phyloP scores from a whole-genome alignment of 2,329 filamentous ascomycete genomes.

The Monilinia fructicola region DNA sequence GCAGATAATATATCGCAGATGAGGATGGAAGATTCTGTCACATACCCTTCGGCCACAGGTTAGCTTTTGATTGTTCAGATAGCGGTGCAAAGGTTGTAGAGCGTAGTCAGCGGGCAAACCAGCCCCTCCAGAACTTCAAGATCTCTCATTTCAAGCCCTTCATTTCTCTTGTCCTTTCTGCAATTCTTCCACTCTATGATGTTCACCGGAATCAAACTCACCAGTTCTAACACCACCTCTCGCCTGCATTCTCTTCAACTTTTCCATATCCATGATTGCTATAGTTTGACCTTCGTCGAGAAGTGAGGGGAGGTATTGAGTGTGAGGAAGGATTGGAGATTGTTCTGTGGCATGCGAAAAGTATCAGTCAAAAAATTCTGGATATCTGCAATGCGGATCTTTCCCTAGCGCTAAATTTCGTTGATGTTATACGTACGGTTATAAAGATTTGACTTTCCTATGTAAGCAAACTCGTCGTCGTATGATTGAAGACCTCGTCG shows the following conservation, averaged over 20 bases:
- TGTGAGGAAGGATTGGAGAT: conserved; percentile 22
- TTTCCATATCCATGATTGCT: conserved; percentile 63
- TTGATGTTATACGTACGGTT: conserved; percentile 27
- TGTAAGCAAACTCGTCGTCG: conserved; percentile 28
- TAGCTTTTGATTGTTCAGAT: conserved; percentile 18
- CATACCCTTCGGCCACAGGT: conserved; percentile 17
- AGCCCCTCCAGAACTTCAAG: conserved; percentile 1
- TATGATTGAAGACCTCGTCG: conserved; percentile 26
- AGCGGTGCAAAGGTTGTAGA: neutral
- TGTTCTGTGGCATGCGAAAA: conserved; percentile 22
- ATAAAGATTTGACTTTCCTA: conserved; percentile 26
- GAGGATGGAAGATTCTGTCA: conserved; percentile 18
- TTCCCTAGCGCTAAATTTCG: neutral
- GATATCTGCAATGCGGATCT: neutral
- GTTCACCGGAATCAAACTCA: conserved; percentile 11
- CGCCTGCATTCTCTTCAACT: conserved; percentile 65
- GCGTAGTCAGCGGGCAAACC: conserved; percentile 1
- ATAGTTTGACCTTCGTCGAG: conserved; percentile 36
- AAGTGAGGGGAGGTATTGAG: conserved; percentile 28
- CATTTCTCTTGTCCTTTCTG: neutral
- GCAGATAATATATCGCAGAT: neutral
- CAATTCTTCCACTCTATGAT: neutral
- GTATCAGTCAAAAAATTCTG: conserved; percentile 3
- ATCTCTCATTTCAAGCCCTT: neutral
- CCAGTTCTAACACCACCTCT: conserved; percentile 43